Evolutionary conservation across 176 grass and related monocot species (phyloP), one percentile per base, ranked within the genome.

Genomic region (Zea luxurians): DNA sequence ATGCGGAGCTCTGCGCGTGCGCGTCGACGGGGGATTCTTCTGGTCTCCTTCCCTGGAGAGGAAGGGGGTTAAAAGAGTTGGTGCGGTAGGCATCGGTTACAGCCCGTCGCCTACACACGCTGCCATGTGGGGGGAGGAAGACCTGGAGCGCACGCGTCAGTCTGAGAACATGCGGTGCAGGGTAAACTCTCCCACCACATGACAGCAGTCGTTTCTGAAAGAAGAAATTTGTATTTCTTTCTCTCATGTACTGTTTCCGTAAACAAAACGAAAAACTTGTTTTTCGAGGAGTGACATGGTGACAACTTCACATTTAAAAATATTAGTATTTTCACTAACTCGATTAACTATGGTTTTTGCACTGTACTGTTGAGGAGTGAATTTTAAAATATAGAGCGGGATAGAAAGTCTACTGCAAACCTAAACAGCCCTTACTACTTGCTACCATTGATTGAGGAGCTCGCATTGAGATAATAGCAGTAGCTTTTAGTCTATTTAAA

Each of bases 11-110:
- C 34, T 49, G 48, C 1, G 47, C 55, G 52, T 59, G 57, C 1
- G 55, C 54, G 61, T 13, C 21, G 69, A 61, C 80, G 35, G 75
- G 18, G 47, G 71, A 70, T 63, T 82, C 7, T 63, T 82, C 7
- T 54, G 55, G 68, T 70, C 63, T 70, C 62, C 62, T 55, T 18
- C 37, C 15, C 17, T 18, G 16, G 36, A 17, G 65, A 40, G 16
- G 21, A n/a, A 55, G 16, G 53, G 53, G 3, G 17, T 55, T 55
- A 55, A 55, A 18, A 17, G 53, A n/a, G 53, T 55, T 55, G 53
- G 53, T 55, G 53, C 53, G 53, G 53, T 55, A 18, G 53, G 53
- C 16, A 55, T 55, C 53, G 53, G 53, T 55, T 55, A 18, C 53
- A 48, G 52, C 16, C 15, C 1, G 53, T 8, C 53, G 53, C 53